phyloP scores from a whole-genome alignment of 2,329 filamentous ascomycete species.

The Bipolaris oryzae region DNA sequence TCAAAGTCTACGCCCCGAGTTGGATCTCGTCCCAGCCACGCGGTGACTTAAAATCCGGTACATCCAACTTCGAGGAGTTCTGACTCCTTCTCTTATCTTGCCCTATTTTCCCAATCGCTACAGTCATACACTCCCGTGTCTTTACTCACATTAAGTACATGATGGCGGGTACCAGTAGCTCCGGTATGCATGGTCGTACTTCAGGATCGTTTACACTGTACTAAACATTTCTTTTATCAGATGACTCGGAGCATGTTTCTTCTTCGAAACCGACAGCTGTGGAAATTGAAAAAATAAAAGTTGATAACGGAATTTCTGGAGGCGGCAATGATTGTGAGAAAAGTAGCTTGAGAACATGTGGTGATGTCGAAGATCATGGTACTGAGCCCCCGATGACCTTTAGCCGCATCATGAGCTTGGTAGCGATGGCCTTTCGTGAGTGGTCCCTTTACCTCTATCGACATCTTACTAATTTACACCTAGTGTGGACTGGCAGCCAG shows the following conservation, averaged over 20 bases:
- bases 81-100: neutral
- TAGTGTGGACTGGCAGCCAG: constrained; percentile 65
- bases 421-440: constrained; percentile 46
- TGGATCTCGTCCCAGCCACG: neutral
- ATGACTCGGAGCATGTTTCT: neutral
- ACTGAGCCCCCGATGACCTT: constrained; percentile 9
- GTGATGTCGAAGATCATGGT: constrained; percentile 25
- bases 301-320: neutral
- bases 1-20: neutral
- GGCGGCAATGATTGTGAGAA: constrained; percentile 44
- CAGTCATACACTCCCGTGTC: neutral
- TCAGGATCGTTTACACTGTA: neutral
- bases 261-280: neutral
- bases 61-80: neutral
- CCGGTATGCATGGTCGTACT: neutral
- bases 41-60: neutral
- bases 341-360: constrained; percentile 50
- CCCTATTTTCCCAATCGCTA: neutral
- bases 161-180: neutral
- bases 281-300: neutral
- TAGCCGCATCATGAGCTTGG: constrained; percentile 57
- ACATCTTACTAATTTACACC: neutral
- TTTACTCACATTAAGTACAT: neutral
- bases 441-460: neutral
- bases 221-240: neutral